Conservation (phyloP, 2,329 filamentous ascomycete species). For the Alternaria dauci region DNA sequence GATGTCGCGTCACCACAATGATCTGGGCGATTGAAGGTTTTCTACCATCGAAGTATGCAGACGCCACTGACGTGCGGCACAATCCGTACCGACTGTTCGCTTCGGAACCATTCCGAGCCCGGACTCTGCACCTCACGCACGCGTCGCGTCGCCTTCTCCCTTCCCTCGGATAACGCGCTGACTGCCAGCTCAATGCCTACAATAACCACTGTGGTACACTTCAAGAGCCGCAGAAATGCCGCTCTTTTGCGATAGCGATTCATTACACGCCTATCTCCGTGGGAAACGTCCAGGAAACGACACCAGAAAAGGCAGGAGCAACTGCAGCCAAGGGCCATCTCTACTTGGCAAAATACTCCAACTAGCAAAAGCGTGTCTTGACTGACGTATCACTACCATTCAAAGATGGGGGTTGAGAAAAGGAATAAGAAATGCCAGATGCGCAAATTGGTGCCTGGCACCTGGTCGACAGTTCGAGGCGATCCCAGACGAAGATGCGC, state of each 20-base stretch:
- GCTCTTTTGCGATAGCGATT: constrained; percentile 6
- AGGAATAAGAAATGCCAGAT: neutral
- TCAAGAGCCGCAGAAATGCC: neutral
- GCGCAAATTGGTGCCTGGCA: neutral
- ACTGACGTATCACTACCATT: constrained; percentile 29
- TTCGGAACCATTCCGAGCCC: constrained; percentile 1
- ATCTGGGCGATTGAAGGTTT: neutral
- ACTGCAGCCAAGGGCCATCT: constrained; percentile 16
- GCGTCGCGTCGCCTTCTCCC: neutral
- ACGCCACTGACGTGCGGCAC: neutral
- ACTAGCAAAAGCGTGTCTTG: constrained; percentile 25
- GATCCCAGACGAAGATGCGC: neutral
- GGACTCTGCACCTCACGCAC: neutral
- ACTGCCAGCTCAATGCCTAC: neutral
- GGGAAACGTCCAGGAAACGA: neutral
- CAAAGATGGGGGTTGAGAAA: constrained; percentile 12
- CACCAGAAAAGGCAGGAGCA: constrained; percentile 26
- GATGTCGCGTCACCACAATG: neutral
- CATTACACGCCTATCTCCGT: neutral
- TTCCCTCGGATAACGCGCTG: neutral
- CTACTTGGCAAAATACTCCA: constrained; percentile 31
- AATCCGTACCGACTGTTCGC: neutral
- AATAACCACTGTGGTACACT: neutral
- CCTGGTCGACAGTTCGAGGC: neutral
- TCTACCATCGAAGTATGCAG: neutral